Base-by-base conservation (phyloP, 1,284 basidiomycete genomes). In the Cystobasidiaceae sp. region DNA sequence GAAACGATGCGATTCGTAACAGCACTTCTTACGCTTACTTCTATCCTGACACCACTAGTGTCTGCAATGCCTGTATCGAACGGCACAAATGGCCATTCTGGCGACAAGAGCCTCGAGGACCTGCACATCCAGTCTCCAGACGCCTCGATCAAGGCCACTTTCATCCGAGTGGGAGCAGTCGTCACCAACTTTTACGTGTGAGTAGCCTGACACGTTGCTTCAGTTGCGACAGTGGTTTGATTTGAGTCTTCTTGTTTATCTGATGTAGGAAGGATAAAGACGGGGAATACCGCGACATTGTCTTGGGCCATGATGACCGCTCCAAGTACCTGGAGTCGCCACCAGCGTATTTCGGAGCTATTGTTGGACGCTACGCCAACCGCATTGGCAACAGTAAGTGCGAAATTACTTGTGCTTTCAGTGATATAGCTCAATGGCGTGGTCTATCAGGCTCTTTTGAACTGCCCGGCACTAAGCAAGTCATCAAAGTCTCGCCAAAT, bases 91-190 rank as follows among this genome's bases (percentile, higher is more conserved):
- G n/a, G n/a, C n/a, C n/a, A n/a, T n/a, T n/a, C n/a, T n/a, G n/a
- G n/a, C n/a, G n/a, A n/a, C n/a, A 55, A 55, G 9, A 43, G 50
- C 3, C 39, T 63, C 50, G 60, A 63, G 41, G 39, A 27, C 15
- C 30, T 63, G 4, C 80, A 79, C 19, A 73, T 83, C 56, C 77
- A 77, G 4, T 79, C 82, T 1, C 80, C 80, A 0, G 83, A 84
- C 72, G 81, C 80, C 2, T 83, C 82, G 21, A 78, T 83, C 60
- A 79, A 78, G 1, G 82, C 82, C 4, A 82, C 80, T 70, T 83
- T 81, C 81, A 4, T 78, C 9, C 46, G 39, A 48, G 43, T 30
- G 3, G 44, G 55, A 44, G 55, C 55, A 7, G 23, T 23, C 32
- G 41, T 58, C n/a, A 44, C 41, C 11, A 44, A 58, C 43, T 46